These are phyloP conservation scores for Lantana camara DNA, from an alignment of 257 asterid species.

Conservation along the genomic window DNA sequence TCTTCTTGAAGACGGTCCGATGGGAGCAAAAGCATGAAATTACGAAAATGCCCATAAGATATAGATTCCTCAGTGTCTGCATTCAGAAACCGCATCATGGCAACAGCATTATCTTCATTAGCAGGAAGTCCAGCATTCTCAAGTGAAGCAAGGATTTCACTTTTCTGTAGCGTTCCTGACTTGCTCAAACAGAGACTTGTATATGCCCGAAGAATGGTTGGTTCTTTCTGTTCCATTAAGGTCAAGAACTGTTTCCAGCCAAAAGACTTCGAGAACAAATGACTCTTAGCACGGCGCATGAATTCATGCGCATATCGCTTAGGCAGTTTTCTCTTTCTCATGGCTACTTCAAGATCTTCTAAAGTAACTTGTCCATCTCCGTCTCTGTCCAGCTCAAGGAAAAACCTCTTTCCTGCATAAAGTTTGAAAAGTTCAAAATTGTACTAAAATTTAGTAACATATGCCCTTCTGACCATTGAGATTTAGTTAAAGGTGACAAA, in stretches of 20 bases:
- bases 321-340: slow-evolving; percentile 93
- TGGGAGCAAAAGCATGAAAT: slow-evolving; percentile 96
- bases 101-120: slow-evolving; percentile 97
- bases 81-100: slow-evolving; percentile 98
- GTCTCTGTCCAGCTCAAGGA: slow-evolving; percentile 94
- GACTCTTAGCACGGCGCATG: slow-evolving; percentile 89
- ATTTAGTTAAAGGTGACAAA: too few species aligned
- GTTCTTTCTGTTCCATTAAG: slow-evolving; percentile 97
- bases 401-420: slow-evolving; percentile 87
- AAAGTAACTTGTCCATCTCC: slow-evolving; percentile 97
- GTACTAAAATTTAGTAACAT: too few species aligned
- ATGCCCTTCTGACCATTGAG: too few species aligned
- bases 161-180: slow-evolving; percentile 92
- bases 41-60: slow-evolving; percentile 97
- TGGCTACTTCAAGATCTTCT: slow-evolving; percentile 96
- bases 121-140: slow-evolving; percentile 96
- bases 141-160: slow-evolving; percentile 88
- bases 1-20: slow-evolving; percentile 98
- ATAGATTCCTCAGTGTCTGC: slow-evolving; percentile 88
- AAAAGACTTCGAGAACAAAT: slow-evolving; percentile 88
- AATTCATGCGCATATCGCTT: slow-evolving; percentile 90
- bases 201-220: slow-evolving; percentile 95
- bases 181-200: slow-evolving; percentile 97
- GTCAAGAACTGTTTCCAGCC: slow-evolving; percentile 98
- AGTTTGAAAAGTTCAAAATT: too few species aligned